phyloP scores from a whole-genome alignment of 176 grass and related monocot species.

The Musa troglodytarum region DNA sequence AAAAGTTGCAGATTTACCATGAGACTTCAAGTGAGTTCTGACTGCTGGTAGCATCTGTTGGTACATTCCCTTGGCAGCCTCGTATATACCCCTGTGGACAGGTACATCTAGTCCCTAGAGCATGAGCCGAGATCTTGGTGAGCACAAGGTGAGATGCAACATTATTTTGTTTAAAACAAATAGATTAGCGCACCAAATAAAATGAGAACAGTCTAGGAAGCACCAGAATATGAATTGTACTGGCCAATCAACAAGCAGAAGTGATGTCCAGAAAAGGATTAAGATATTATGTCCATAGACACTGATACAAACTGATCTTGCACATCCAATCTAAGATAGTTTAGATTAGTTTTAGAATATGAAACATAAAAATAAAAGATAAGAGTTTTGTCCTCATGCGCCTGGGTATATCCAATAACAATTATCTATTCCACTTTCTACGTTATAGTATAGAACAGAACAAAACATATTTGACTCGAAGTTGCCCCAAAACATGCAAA shows the following conservation, averaged over 20 bases:
- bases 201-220: neutral
- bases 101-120: constrained; percentile 60
- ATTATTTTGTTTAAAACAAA: neutral
- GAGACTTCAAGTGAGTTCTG: constrained; percentile 37
- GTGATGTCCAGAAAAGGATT: neutral
- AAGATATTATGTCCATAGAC: neutral
- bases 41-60: constrained; percentile 73
- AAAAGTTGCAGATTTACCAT: constrained; percentile 36
- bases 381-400: no score
- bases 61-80: constrained; percentile 91
- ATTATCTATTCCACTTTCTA: neutral
- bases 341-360: no score
- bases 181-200: neutral
- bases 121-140: no score
- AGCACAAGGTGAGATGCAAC: no score
- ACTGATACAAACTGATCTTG: neutral
- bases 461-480: neutral
- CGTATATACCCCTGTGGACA: constrained; percentile 89
- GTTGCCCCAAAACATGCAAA: no score
- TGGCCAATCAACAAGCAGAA: no score
- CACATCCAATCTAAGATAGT: no score
- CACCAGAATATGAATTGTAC: no score
- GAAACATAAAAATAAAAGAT: no score
- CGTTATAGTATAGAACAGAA: neutral
- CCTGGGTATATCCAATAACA: neutral